A percentile compares a stretch with the other conserved stretches of the same genome.
phyloP scores from a whole-genome alignment of 345 rosid species.

The Arabidopsis suecica region DNA sequence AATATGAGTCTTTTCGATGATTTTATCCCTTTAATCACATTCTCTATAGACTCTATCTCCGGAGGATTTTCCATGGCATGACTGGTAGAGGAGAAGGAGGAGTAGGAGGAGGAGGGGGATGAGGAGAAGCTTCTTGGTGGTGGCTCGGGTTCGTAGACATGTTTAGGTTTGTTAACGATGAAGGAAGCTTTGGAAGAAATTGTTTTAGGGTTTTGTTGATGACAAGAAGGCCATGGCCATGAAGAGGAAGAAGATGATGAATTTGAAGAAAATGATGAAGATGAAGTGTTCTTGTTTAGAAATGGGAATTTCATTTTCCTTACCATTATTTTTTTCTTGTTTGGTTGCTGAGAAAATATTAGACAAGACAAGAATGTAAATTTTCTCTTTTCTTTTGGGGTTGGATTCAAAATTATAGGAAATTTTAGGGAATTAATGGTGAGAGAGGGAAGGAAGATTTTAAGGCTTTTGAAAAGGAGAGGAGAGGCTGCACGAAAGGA shows the following conservation, averaged over 20 bases:
- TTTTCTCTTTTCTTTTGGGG: slow-evolving; percentile 10
- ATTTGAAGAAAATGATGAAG: slow-evolving; percentile 30
- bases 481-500: slow-evolving; percentile 16
- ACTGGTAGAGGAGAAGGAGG: slow-evolving; percentile 38
- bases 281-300: slow-evolving; percentile 37
- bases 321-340: slow-evolving; percentile 1
- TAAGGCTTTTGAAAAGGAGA: slow-evolving; percentile 35
- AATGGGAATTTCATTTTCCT: slow-evolving; percentile 53
- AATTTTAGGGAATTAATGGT: background rate
- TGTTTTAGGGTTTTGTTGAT: slow-evolving; percentile 38
- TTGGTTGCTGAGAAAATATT: slow-evolving; percentile 4
- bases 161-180: slow-evolving; percentile 54
- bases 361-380: slow-evolving; percentile 1
- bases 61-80: slow-evolving; percentile 1
- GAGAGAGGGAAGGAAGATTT: slow-evolving; percentile 16
- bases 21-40: slow-evolving; percentile 58
- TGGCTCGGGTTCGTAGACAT: slow-evolving; percentile 55
- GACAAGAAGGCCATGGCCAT: slow-evolving; percentile 43
- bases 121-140: slow-evolving; percentile 64
- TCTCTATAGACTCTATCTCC: slow-evolving; percentile 54
- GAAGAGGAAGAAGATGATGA: slow-evolving; percentile 33
- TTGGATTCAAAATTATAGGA: slow-evolving; percentile 9
- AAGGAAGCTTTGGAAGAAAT: slow-evolving; percentile 48
- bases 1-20: slow-evolving; percentile 77
- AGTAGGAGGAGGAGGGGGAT: slow-evolving; percentile 42